These are phyloP conservation scores for Cinnamomum chago DNA, from an alignment of 164 flowering plant genomes.

Conservation along the genomic window DNA sequence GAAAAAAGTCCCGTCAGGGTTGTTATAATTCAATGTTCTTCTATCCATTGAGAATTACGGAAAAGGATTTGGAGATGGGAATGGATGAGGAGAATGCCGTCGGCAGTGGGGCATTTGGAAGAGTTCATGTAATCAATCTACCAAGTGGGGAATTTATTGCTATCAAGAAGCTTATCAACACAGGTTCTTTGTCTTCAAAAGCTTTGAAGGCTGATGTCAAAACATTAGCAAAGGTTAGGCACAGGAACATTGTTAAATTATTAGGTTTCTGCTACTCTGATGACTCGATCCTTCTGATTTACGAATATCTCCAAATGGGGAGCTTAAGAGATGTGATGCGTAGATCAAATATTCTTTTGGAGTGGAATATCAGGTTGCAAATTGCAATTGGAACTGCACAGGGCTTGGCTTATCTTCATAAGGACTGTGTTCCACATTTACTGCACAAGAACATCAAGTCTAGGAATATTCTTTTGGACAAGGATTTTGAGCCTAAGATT, in stretches of 20 bases:
- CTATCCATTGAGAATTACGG: conserved; percentile 65
- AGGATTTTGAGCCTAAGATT: conserved; percentile 65
- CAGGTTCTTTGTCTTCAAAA: conserved; percentile 42
- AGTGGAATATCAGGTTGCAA: conserved; percentile 53
- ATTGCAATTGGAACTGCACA: conserved; percentile 80
- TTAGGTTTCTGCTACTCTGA: conserved; percentile 63
- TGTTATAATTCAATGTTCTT: conserved; percentile 57
- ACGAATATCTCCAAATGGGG: conserved; percentile 57
- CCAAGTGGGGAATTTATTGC: conserved; percentile 68
- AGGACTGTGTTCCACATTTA: conserved; percentile 55
- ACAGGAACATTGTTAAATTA: conserved; percentile 58
- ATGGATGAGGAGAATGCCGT: conserved; percentile 55
- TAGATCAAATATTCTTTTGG: conserved; percentile 36
- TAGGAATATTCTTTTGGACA: conserved; percentile 62
- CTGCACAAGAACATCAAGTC: conserved; percentile 76
- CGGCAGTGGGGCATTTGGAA: conserved; percentile 55
- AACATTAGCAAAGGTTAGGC: conserved; percentile 73
- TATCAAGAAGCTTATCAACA: conserved; percentile 63
- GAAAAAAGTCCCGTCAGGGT: conserved; percentile 25
- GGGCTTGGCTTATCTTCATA: conserved; percentile 79
- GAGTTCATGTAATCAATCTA: conserved; percentile 42
- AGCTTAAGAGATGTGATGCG: conserved; percentile 60
- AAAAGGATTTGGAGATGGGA: conserved; percentile 52
- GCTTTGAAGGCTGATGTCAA: conserved; percentile 63
- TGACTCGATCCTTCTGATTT: conserved; percentile 56